Base-by-base conservation (phyloP, 2,329 filamentous ascomycete species). In the Colletotrichum chlorophyti region DNA sequence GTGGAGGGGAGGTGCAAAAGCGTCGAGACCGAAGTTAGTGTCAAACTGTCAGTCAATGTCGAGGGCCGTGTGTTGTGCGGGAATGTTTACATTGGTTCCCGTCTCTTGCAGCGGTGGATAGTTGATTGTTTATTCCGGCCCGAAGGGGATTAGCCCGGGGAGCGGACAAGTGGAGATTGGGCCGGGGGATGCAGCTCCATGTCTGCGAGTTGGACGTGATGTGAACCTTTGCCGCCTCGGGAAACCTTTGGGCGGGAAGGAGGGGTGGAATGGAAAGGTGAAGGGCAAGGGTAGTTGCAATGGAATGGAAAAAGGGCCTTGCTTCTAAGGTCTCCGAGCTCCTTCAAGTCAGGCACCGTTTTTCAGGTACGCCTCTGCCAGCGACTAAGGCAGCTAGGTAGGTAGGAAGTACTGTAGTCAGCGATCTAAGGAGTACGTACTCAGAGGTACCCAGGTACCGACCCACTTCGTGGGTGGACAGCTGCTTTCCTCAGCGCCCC, bases 1-100 rank as follows among this genome's bases (percentile, higher is more conserved):
- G 40, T 32, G 41, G 17, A 40, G 14, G 14, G 48, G 67, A 65
- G 65, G 63, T 64, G 57, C 64, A 60, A 62, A 68, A 68, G 70
- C 73, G 70, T 68, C 65, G 48, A 52, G 29, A 34, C 14, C 29
- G 38, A 35, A 6, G 15, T 23, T 7, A 23, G 17, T 26, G 41
- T 31, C 46, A 15, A 31, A 58, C 21, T 21, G 12, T 31, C 45
- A 57, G 38, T 35, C 43, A 27, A 17, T 34, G 47, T 26, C n/a
- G 32, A 17, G 46, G 17, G 32, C 35, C 37, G 37, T 49, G 50
- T 48, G 48, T 41, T 43, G 50, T 34, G 55, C 17, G 50, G 38
- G 40, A 55, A 38, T 59, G 55, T 59, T 59, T 31, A 59, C 55
- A 59, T 59, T 59, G 55, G 51, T 31, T 49, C 24, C 48, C 54